These are phyloP conservation scores for Colletotrichum musicola DNA, from an alignment of 2,329 filamentous ascomycete species.

Conservation along the genomic window DNA sequence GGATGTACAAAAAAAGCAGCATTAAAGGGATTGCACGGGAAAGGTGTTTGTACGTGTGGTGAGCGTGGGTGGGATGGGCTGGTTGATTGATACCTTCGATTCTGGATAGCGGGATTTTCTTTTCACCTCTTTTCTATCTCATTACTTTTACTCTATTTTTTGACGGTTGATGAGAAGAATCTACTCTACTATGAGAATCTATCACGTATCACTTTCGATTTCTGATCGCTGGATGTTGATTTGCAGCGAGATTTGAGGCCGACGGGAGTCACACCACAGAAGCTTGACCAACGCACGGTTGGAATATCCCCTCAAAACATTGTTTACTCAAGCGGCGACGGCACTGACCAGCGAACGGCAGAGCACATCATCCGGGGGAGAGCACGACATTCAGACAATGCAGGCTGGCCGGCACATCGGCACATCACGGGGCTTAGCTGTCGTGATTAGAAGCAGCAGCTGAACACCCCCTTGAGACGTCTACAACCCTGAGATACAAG, in stretches of 20 bases:
- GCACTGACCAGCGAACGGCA: background rate
- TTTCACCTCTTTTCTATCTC: background rate
- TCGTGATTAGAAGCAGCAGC: background rate
- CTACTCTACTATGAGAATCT: slow-evolving; percentile 10
- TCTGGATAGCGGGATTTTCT: slow-evolving; percentile 18
- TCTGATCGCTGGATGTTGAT: background rate
- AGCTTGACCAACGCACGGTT: background rate
- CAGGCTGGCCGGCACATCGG: background rate
- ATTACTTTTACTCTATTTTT: slow-evolving; percentile 5
- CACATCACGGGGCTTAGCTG: background rate
- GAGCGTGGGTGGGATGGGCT: background rate
- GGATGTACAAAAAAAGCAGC: slow-evolving; percentile 6
- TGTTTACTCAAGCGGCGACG: background rate
- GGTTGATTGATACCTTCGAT: slow-evolving; percentile 25
- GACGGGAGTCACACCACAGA: background rate
- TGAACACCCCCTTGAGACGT: background rate
- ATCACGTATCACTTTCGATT: background rate
- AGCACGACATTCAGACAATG: background rate
- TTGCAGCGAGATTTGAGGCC: background rate
- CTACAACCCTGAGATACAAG: background rate
- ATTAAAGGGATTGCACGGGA: background rate
- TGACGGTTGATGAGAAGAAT: slow-evolving; percentile 23
- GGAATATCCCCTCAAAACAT: background rate
- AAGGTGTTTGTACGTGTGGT: background rate
- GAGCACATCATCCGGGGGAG: background rate